These are phyloP conservation scores for Melampsora occidentalis DNA, from an alignment of 1,284 basidiomycete genomes.

Conservation along the genomic window DNA sequence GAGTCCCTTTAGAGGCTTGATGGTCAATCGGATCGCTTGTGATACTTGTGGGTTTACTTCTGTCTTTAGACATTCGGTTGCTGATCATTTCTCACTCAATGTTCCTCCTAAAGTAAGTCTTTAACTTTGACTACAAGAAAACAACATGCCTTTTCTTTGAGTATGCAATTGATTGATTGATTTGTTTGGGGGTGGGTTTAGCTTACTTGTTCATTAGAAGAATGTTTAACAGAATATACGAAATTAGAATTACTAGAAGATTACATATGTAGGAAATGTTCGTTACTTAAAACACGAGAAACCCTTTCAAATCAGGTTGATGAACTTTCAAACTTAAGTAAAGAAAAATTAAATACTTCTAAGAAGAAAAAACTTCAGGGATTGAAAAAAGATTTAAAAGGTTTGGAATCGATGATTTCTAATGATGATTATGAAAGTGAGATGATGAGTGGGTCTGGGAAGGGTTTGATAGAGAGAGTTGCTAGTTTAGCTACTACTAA, in stretches of 20 bases:
- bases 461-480: constrained; percentile 60
- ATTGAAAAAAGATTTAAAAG: not conserved
- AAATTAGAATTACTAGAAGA: constrained; percentile 74
- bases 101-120: constrained; percentile 60
- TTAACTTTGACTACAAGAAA: not conserved
- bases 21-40: constrained; percentile 76
- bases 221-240: constrained; percentile 76
- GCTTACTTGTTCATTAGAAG: constrained; percentile 66
- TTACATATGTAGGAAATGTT: constrained; percentile 77
- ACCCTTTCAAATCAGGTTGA: constrained; percentile 41
- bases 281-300: constrained; percentile 67
- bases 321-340: not conserved
- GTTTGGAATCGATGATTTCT: not conserved
- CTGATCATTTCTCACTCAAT: constrained; percentile 75
- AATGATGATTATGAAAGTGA: not conserved
- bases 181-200: constrained; percentile 47
- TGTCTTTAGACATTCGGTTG: constrained; percentile 78
- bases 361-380: not conserved
- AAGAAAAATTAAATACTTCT: not conserved
- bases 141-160: too few species aligned
- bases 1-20: constrained; percentile 68
- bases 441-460: not conserved
- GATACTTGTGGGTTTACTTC: constrained; percentile 79
- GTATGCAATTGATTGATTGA: too few species aligned
- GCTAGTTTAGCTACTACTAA: constrained; percentile 73